Percentiles rank a stretch among this genome's conserved stretches.
Conservation (phyloP, 805 yeast genomes). For the Candida methanosorbosa region DNA sequence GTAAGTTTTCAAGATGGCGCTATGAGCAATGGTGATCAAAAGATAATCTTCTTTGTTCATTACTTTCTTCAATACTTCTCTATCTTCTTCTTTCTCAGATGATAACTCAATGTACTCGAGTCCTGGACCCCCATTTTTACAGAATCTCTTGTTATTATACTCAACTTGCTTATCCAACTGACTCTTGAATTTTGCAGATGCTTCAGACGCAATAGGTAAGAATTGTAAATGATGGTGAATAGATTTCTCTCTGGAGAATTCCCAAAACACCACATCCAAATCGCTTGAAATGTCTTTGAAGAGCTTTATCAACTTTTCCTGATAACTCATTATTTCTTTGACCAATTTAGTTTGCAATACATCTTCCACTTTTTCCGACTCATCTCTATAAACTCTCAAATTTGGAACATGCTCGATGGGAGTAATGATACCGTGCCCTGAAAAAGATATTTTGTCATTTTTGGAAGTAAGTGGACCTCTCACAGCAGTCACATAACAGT, state of each 20-base stretch:
- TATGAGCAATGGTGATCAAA: constrained; percentile 18
- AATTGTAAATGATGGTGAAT: constrained; percentile 74
- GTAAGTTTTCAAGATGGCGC: constrained; percentile 10
- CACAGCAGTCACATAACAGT: constrained; percentile 64
- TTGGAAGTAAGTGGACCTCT: constrained; percentile 75
- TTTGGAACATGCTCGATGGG: constrained; percentile 69
- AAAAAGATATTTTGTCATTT: constrained; percentile 36
- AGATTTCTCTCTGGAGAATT: constrained; percentile 52
- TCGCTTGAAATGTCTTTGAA: constrained; percentile 26
- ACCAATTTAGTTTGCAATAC: constrained; percentile 24
- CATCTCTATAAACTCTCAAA: constrained; percentile 16
- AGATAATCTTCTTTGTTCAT: constrained; percentile 30
- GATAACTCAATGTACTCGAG: constrained; percentile 32
- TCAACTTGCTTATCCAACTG: constrained; percentile 35
- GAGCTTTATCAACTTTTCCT: constrained; percentile 40
- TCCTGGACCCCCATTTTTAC: constrained; percentile 32
- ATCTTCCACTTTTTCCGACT: constrained; percentile 11
- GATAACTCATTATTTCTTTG: constrained; percentile 40
- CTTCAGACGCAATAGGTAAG: constrained; percentile 49
- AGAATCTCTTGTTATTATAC: constrained; percentile 39
- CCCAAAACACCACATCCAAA: constrained; percentile 54
- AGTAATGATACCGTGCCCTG: constrained; percentile 77
- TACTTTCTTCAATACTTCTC: constrained; percentile 12
- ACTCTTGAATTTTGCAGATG: constrained; percentile 20
- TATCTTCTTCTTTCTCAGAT: constrained; percentile 10